phyloP scores from a whole-genome alignment of 345 rosid species.

The Populus deltoides region DNA sequence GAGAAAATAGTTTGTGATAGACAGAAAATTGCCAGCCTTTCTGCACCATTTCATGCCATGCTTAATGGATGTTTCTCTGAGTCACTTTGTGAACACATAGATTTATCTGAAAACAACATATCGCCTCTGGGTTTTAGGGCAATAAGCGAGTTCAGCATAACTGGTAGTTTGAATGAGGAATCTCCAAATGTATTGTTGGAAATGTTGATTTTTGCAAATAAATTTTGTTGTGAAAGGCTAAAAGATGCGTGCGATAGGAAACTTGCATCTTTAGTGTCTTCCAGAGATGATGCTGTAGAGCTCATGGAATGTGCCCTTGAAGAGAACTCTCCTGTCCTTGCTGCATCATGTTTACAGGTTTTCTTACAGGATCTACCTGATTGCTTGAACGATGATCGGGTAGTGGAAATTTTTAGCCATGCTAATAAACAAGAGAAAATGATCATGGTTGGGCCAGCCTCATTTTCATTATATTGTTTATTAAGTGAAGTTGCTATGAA shows the following conservation, averaged over 20 bases:
- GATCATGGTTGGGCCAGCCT: conserved; percentile 77
- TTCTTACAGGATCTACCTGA: conserved; percentile 75
- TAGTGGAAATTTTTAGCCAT: conserved; percentile 58
- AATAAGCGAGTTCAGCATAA: conserved; percentile 64
- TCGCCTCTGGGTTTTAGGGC: conserved; percentile 67
- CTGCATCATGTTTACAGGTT: conserved; percentile 81
- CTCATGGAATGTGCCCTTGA: conserved; percentile 87
- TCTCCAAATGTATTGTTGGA: conserved; percentile 66
- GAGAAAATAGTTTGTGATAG: conserved; percentile 80
- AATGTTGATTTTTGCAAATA: conserved; percentile 79
- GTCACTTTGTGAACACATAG: conserved; percentile 67
- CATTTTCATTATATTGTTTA: conserved; percentile 73
- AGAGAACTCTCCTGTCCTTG: conserved; percentile 75
- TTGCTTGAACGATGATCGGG: conserved; percentile 67
- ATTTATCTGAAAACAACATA: conserved; percentile 80
- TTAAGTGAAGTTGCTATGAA: conserved; percentile 86
- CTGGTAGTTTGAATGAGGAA: conserved; percentile 52
- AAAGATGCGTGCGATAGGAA: conserved; percentile 85
- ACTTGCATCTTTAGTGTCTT: conserved; percentile 64
- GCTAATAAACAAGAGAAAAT: conserved; percentile 51
- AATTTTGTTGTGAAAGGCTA: conserved; percentile 86
- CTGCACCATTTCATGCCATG: conserved; percentile 87
- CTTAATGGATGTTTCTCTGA: conserved; percentile 90
- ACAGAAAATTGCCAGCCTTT: conserved; percentile 73
- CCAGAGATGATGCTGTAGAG: conserved; percentile 77